Percentiles rank a stretch among this genome's conserved stretches.
Evolutionary conservation across 768 basidiomycete genomes (phyloP).

Genomic region (Cystofilobasidium capitatum): DNA sequence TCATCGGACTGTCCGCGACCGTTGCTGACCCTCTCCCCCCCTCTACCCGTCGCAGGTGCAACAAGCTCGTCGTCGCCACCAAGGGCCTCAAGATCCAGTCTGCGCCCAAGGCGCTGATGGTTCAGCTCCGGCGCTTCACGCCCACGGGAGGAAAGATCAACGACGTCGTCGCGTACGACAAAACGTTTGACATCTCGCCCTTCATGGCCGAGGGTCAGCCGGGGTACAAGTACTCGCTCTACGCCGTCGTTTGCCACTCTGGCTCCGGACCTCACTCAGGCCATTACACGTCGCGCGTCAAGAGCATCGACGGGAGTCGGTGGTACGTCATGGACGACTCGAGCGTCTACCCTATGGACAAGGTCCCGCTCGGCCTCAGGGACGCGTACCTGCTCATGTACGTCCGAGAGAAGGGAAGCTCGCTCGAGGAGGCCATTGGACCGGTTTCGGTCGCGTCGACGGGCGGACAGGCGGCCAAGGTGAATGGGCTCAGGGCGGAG

Average conservation of each 20-base stretch:
- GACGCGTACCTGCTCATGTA: conserved; percentile 94
- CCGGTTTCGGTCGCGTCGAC: too few relatives aligned
- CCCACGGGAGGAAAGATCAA: conserved; percentile 79
- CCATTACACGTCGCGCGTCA: conserved; percentile 84
- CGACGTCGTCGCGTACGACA: conserved; percentile 66
- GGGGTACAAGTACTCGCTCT: conserved; percentile 59
- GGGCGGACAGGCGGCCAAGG: too few relatives aligned
- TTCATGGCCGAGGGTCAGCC: conserved; percentile 73
- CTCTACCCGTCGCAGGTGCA: conserved; percentile 55
- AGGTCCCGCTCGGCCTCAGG: conserved; percentile 53
- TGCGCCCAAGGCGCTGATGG: conserved; percentile 75
- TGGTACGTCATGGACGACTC: conserved; percentile 98
- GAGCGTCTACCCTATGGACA: conserved; percentile 45
- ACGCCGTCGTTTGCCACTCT: conserved; percentile 85
- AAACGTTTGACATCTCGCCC: conserved; percentile 57
- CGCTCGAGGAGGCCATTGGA: conserved; percentile 58
- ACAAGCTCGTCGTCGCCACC: conserved; percentile 76
- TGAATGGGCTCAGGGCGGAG: too few relatives aligned
- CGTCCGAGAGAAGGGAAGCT: conserved; percentile 66
- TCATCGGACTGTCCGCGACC: not conserved
- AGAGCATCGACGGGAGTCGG: conserved; percentile 49
- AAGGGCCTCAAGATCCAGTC: conserved; percentile 83
- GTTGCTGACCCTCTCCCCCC: not conserved
- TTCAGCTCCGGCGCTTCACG: conserved; percentile 86
- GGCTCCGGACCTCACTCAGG: conserved; percentile 89